Percentiles rank a stretch among this genome's conserved stretches.
Evolutionary conservation across 2,329 filamentous ascomycete genomes (phyloP).

Genomic region (Phaeosphaeriaceae sp.): DNA sequence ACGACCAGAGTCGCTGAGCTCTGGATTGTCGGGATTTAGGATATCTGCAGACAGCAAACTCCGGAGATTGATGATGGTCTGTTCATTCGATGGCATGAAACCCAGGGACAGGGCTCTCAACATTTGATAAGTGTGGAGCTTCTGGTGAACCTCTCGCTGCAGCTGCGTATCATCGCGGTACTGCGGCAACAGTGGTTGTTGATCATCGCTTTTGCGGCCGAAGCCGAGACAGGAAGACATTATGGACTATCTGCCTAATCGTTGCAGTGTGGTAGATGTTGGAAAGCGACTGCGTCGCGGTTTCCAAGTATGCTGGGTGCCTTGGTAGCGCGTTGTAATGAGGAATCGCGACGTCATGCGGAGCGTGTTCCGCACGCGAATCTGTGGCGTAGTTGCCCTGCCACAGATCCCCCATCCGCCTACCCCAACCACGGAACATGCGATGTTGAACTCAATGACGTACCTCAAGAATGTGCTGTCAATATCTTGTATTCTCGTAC

Average conservation of each 20-base stretch:
- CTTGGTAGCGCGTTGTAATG: not conserved
- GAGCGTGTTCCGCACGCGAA: not conserved
- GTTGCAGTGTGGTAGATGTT: not conserved
- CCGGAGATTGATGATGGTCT: slow-evolving; percentile 79
- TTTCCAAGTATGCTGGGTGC: not conserved
- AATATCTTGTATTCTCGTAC: not conserved
- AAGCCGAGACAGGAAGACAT: slow-evolving; percentile 73
- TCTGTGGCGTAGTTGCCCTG: not conserved
- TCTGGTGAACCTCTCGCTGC: slow-evolving; percentile 75
- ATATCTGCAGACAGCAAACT: slow-evolving; percentile 79
- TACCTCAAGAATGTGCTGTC: not conserved
- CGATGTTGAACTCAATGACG: not conserved
- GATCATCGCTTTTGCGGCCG: slow-evolving; percentile 60
- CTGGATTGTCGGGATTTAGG: slow-evolving; percentile 75
- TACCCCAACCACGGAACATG: not conserved
- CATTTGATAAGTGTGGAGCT: slow-evolving; percentile 95
- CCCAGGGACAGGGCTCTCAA: slow-evolving; percentile 79
- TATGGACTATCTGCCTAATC: not conserved
- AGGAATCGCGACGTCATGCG: not conserved
- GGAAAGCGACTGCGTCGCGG: not conserved
- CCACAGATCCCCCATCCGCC: not conserved
- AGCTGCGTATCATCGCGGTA: slow-evolving; percentile 82
- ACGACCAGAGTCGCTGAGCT: slow-evolving; percentile 79
- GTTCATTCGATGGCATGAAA: slow-evolving; percentile 91
- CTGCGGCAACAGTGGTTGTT: slow-evolving; percentile 73